Evolutionary conservation across 1,284 basidiomycete genomes (phyloP), one percentile per base, ranked within the genome.

Genomic region (Tremellales sp.): DNA sequence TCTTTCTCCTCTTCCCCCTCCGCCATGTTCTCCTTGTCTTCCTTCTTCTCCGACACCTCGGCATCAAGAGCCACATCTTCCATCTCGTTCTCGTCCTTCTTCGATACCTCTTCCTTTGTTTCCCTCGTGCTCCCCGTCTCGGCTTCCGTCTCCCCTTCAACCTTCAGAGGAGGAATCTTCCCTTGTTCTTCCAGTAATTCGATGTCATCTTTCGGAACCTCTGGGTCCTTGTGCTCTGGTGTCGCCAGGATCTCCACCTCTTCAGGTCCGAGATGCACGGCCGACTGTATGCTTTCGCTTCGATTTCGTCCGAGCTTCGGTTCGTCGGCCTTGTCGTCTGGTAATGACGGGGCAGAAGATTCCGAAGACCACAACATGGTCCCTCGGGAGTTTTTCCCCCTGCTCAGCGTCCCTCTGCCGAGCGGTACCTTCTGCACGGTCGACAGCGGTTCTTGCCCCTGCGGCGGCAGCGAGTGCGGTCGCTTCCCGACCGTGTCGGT

Each of bases 161-260:
- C n/a, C n/a, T n/a, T n/a, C 29, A 44, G 55, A 7, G 45, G 18
- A 3, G 53, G 45, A 8, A 67, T 45, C 48, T 57, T 50, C 13
- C 60, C 61, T 31, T 61, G 49, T 25, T 66, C 62, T 34, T 65
- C 62, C 21, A 60, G 29, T 27, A 70, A 37, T 33, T 66, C 67
- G 33, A 66, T 64, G 48, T 68, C 63, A 47, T 65, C 63, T 36
- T 65, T 65, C 7, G 60, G 58, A 9, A 59, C 55, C 26, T 38
- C 43, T 16, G 22, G 31, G 4, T 39, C 24, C 22, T 38, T 33
- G 16, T 21, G 9, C 19, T 34, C 45, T 6, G 33, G 36, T 3
- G 35, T 39, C 36, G 24, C 10, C 47, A 18, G 41, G 16, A 16
- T 12, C 27, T 40, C 49, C 9, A 12, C 26, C 27, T 48, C 52